phyloP scores from a whole-genome alignment of 2,329 filamentous ascomycete genomes.

The Uncinocarpus reesii region DNA sequence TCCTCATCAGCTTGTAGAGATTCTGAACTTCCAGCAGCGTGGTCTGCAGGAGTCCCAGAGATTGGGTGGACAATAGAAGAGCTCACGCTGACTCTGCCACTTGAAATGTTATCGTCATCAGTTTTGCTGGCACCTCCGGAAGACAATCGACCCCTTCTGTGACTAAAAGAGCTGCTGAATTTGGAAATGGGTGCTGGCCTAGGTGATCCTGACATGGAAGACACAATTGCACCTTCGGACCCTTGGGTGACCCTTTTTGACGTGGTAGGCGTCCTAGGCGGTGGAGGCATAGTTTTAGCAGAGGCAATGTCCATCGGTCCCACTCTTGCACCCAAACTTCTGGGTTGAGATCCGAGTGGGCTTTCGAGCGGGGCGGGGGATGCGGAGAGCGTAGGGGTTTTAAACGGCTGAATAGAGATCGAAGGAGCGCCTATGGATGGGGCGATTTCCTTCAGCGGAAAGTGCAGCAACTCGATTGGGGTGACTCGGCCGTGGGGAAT shows the following conservation, averaged over 20 bases:
- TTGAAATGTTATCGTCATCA: constrained; percentile 47
- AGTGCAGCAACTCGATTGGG: constrained; percentile 42
- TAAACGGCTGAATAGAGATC: constrained; percentile 90
- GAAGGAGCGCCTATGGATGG: constrained; percentile 60
- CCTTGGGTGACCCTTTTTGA: constrained; percentile 25
- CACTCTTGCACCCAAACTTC: constrained; percentile 37
- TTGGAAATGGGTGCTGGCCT: constrained; percentile 66
- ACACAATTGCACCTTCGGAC: constrained; percentile 52
- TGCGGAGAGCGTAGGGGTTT: constrained; percentile 85
- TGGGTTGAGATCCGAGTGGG: constrained; percentile 43
- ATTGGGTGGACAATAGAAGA: constrained; percentile 54
- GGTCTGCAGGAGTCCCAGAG: constrained; percentile 65
- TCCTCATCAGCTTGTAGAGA: constrained; percentile 73
- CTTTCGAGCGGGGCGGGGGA: constrained; percentile 56
- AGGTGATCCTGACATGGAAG: constrained; percentile 64
- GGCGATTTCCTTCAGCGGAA: constrained; percentile 41
- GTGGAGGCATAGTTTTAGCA: constrained; percentile 31
- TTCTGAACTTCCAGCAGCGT: constrained; percentile 53
- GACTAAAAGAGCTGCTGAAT: constrained; percentile 90
- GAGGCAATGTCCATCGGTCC: constrained; percentile 30
- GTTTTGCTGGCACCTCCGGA: constrained; percentile 56
- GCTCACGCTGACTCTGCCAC: constrained; percentile 45
- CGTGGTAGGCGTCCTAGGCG: constrained; percentile 29
- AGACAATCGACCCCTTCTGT: constrained; percentile 67
- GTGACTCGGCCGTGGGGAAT: constrained; percentile 35